A percentile compares a stretch with the other conserved stretches of the same genome.
Evolutionary conservation across 371 early-diverging fungal genomes (phyloP).

Genomic region (Syncephalis plumigaleata): DNA sequence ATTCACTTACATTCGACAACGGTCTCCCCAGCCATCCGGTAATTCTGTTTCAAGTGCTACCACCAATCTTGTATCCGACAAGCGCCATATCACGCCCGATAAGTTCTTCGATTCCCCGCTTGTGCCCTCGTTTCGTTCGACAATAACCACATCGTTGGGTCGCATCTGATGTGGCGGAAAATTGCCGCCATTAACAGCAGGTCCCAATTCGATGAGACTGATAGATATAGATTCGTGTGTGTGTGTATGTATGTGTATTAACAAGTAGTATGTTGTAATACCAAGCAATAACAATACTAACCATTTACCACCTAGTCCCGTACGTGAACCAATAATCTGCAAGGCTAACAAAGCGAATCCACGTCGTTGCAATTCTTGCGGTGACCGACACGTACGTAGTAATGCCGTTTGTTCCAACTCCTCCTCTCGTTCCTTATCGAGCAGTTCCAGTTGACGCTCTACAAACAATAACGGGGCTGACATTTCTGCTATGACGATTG

Average conservation of each 20-base stretch:
- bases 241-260: too few species aligned
- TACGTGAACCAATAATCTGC: background rate
- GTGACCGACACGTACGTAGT: background rate
- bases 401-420: background rate
- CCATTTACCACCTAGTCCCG: conserved; percentile 1
- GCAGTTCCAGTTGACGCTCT: background rate
- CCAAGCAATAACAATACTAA: background rate
- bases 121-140: conserved; percentile 27
- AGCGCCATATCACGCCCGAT: conserved; percentile 36
- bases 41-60: conserved; percentile 46
- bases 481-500: too few species aligned
- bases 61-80: conserved; percentile 36
- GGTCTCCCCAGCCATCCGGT: conserved; percentile 42
- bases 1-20: conserved; percentile 35
- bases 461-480: background rate
- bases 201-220: conserved; percentile 4
- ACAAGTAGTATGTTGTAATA: background rate
- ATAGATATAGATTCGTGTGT: too few species aligned
- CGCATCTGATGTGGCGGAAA: conserved; percentile 47
- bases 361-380: background rate
- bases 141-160: conserved; percentile 57
- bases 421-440: background rate
- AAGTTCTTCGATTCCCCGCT: background rate
- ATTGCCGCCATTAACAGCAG: background rate
- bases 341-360: background rate